A percentile compares a stretch with the other conserved stretches of the same genome.
Conservation (phyloP, 2,329 filamentous ascomycete species). For the Epichloe bromicola region DNA sequence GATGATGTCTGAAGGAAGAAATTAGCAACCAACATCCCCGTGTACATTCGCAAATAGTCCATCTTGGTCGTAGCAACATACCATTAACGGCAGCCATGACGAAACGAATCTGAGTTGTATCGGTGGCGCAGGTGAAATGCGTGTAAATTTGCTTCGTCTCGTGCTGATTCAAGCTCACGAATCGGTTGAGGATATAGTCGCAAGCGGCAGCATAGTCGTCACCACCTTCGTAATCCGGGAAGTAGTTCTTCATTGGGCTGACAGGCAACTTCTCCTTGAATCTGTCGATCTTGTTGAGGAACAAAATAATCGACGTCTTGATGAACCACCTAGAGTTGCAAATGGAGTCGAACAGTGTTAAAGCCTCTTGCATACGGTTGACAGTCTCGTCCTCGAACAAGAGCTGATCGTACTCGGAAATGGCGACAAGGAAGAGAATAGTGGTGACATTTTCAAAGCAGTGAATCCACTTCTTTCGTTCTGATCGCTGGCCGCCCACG, state of each 20-base stretch:
- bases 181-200: slow-evolving; percentile 97
- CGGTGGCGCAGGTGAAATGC: slow-evolving; percentile 96
- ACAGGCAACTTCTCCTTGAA: slow-evolving; percentile 77
- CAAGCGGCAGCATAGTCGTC: slow-evolving; percentile 92
- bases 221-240: slow-evolving; percentile 86
- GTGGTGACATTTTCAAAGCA: slow-evolving; percentile 97
- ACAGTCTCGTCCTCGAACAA: slow-evolving; percentile 94
- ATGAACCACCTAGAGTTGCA: slow-evolving; percentile 87
- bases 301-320: slow-evolving; percentile 78
- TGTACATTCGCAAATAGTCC: no score
- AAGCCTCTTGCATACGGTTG: slow-evolving; percentile 85
- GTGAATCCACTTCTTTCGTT: slow-evolving; percentile 96
- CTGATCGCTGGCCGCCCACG: slow-evolving; percentile 80
- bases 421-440: slow-evolving; percentile 91
- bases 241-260: slow-evolving; percentile 80
- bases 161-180: slow-evolving; percentile 96
- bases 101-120: slow-evolving; percentile 97
- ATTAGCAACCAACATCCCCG: slow-evolving; percentile 26
- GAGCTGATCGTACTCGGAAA: slow-evolving; percentile 92
- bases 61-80: slow-evolving; percentile 30
- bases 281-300: slow-evolving; percentile 82
- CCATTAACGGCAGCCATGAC: slow-evolving; percentile 99
- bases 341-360: slow-evolving; percentile 78
- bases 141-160: slow-evolving; percentile 99
- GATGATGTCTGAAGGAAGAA: slow-evolving; percentile 66